phyloP scores from a whole-genome alignment of 1,139 yeast species.

The Yamadazyma songkhlaensis region DNA sequence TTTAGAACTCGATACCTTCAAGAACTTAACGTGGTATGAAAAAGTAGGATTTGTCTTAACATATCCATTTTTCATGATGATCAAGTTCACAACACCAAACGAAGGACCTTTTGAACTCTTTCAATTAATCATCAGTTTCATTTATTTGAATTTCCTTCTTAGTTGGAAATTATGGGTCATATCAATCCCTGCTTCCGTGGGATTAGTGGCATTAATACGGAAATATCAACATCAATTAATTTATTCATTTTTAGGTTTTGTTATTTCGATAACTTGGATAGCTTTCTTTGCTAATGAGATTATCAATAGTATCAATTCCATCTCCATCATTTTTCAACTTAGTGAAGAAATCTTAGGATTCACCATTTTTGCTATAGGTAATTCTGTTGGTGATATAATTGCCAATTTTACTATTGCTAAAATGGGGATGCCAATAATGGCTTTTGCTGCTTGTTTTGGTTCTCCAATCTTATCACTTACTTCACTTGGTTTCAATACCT shows the following conservation, averaged over 20 bases:
- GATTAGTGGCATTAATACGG: constrained; percentile 1
- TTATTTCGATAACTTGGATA: constrained; percentile 69
- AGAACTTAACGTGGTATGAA: neutral
- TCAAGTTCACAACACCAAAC: constrained; percentile 11
- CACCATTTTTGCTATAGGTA: constrained; percentile 89
- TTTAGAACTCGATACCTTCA: neutral
- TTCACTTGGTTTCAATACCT: constrained; percentile 56
- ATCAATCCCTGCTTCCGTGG: constrained; percentile 2
- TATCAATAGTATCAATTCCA: constrained; percentile 61
- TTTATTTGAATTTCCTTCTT: constrained; percentile 9
- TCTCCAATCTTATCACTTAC: constrained; percentile 67
- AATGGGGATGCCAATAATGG: constrained; percentile 90
- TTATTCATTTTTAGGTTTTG: constrained; percentile 56
- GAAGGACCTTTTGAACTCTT: constrained; percentile 3
- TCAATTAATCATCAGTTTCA: constrained; percentile 2
- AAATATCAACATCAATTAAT: constrained; percentile 8
- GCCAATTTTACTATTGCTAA: constrained; percentile 81
- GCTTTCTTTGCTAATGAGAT: constrained; percentile 75
- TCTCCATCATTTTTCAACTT: constrained; percentile 59
- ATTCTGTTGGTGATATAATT: constrained; percentile 84
- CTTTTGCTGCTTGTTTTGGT: constrained; percentile 92
- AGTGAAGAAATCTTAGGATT: constrained; percentile 81
- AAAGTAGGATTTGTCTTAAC: constrained; percentile 6
- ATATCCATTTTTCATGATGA: constrained; percentile 7
- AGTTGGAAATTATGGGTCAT: neutral